These are phyloP conservation scores for Coemansia sp. DNA, from an alignment of 192 early-diverging fungal species.

Conservation along the genomic window DNA sequence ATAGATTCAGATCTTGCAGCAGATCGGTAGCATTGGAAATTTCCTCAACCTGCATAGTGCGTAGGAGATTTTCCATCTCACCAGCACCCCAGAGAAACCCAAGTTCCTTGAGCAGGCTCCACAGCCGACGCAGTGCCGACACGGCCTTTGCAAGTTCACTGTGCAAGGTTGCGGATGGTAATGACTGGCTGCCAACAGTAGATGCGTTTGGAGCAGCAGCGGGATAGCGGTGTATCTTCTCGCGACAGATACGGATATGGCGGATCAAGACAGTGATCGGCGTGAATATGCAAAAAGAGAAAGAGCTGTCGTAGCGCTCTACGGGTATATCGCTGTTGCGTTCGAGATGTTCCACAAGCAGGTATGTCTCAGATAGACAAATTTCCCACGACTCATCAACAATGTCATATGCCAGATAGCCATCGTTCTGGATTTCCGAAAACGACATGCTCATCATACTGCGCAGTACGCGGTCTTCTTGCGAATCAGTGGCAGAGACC, in stretches of 20 bases:
- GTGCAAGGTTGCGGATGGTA: neutral
- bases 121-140: slow-evolving; percentile 30
- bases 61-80: slow-evolving; percentile 41
- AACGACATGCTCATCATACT: slow-evolving; percentile 31
- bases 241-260: slow-evolving; percentile 33
- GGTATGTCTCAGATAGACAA: slow-evolving; percentile 31
- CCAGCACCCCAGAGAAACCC: slow-evolving; percentile 42
- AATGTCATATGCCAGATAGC: slow-evolving; percentile 39
- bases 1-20: slow-evolving; percentile 26
- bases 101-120: slow-evolving; percentile 42
- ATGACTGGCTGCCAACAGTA: too few species aligned
- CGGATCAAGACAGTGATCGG: slow-evolving; percentile 45
- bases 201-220: neutral
- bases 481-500: slow-evolving; percentile 6
- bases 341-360: slow-evolving; percentile 33
- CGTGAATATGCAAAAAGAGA: slow-evolving; percentile 42
- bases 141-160: slow-evolving; percentile 12
- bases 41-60: slow-evolving; percentile 49
- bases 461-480: slow-evolving; percentile 40
- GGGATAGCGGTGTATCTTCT: slow-evolving; percentile 4
- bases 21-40: slow-evolving; percentile 41
- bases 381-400: slow-evolving; percentile 43
- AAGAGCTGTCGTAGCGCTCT: slow-evolving; percentile 41
- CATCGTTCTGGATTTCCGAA: slow-evolving; percentile 46
- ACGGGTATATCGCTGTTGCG: slow-evolving; percentile 47